These are phyloP conservation scores for Chlorella sp. DNA, from an alignment of 139 green algal genomes.

Conservation along the genomic window DNA sequence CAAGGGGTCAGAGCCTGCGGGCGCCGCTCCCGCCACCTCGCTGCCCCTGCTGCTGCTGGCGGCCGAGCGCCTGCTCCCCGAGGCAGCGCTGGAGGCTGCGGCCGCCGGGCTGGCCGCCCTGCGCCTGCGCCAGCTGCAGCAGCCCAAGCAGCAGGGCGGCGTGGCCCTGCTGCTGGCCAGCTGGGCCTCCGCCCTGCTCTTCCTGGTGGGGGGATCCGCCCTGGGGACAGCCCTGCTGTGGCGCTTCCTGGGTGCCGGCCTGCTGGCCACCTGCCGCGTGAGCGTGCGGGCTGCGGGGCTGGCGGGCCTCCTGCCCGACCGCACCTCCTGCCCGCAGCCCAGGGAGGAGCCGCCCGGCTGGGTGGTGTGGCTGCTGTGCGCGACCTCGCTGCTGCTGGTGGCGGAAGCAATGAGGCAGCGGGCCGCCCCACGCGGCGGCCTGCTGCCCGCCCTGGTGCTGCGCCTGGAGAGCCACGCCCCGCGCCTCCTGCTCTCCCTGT, in stretches of 20 bases:
- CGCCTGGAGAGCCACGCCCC: not conserved
- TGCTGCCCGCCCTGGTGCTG: not conserved
- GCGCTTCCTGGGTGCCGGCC: not conserved
- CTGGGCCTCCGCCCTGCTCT: not conserved
- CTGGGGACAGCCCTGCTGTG: not conserved
- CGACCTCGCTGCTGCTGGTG: not conserved
- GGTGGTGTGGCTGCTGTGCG: not conserved
- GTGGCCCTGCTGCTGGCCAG: slow-evolving; percentile 1
- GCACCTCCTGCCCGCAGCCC: not conserved
- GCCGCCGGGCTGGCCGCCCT: slow-evolving; percentile 11
- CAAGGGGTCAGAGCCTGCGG: not conserved
- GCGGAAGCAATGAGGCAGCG: not conserved
- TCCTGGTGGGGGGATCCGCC: not conserved
- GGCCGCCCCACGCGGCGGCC: not conserved
- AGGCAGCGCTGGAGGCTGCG: not conserved
- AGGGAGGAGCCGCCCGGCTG: not conserved
- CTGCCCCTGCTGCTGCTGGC: not conserved
- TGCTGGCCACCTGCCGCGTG: not conserved
- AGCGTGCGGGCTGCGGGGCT: not conserved
- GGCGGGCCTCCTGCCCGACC: not conserved
- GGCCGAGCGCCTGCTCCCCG: slow-evolving; percentile 7
- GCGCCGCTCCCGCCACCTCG: not conserved
- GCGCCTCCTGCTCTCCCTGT: not conserved
- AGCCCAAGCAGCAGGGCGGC: not conserved
- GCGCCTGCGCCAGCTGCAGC: not conserved